phyloP scores from a whole-genome alignment of 371 early-diverging fungal species.

The Mucor mucedo region DNA sequence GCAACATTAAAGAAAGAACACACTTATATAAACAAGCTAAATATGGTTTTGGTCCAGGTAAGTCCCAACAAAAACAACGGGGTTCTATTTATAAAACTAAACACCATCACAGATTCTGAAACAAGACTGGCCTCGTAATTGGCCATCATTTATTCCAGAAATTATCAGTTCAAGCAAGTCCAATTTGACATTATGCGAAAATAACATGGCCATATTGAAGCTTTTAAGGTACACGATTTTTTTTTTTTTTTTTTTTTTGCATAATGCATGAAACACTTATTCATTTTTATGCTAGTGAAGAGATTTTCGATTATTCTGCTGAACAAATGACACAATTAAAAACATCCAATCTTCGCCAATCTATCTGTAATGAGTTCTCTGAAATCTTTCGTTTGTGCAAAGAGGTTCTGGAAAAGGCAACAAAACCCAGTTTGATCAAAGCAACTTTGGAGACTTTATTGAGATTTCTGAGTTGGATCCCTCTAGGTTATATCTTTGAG shows the following conservation, averaged over 20 bases:
- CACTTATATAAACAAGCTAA: constrained; percentile 86
- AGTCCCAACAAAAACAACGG: not conserved
- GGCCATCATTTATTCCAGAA: constrained; percentile 99
- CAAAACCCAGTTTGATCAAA: constrained; percentile 84
- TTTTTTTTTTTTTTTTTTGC: not conserved
- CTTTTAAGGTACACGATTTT: constrained; percentile 76
- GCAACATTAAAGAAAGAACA: constrained; percentile 68
- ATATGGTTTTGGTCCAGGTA: constrained; percentile 95
- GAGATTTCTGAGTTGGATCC: constrained; percentile 97
- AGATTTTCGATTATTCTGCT: constrained; percentile 97
- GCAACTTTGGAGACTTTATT: constrained; percentile 94
- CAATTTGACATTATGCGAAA: constrained; percentile 95
- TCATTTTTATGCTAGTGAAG: constrained; percentile 75
- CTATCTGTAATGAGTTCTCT: constrained; percentile 96
- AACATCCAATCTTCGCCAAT: constrained; percentile 84
- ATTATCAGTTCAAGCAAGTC: constrained; percentile 95
- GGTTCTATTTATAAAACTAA: not conserved
- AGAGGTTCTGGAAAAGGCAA: constrained; percentile 93
- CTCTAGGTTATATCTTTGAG: constrained; percentile 96
- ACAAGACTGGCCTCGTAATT: constrained; percentile 99
- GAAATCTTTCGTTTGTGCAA: constrained; percentile 95
- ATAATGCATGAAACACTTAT: not conserved
- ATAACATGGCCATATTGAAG: constrained; percentile 99
- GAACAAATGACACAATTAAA: constrained; percentile 98
- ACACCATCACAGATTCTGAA: constrained; percentile 86